These are phyloP conservation scores for Thecamonas trahens DNA, from an alignment of 78 protist genomes.

Conservation along the genomic window DNA sequence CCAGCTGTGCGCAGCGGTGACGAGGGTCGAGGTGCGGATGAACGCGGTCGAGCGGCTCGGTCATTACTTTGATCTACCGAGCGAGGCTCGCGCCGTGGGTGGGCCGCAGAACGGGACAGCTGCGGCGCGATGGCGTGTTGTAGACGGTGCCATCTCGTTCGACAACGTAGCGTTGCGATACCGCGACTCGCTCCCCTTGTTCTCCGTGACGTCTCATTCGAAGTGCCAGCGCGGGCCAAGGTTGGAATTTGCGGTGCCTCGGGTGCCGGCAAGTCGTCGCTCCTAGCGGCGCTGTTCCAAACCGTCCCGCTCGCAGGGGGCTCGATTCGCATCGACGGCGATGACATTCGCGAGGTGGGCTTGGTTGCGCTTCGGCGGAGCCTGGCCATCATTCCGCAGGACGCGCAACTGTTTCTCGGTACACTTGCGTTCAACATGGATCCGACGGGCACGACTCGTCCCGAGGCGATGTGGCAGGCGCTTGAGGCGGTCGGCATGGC, in stretches of 20 bases:
- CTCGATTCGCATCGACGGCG: constrained; percentile 30
- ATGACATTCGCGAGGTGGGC: constrained; percentile 11
- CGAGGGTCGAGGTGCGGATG: constrained; percentile 16
- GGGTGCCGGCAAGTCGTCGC: constrained; percentile 68
- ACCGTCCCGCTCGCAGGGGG: constrained; percentile 28
- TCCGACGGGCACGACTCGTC: not conserved
- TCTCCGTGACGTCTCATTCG: not conserved
- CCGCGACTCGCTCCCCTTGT: constrained; percentile 21
- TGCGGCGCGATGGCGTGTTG: no score
- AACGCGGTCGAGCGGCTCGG: constrained; percentile 9
- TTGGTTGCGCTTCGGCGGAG: constrained; percentile 23
- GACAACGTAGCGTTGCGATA: not conserved
- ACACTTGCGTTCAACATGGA: constrained; percentile 54
- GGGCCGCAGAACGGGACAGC: no score
- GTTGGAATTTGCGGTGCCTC: constrained; percentile 38
- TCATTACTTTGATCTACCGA: constrained; percentile 8
- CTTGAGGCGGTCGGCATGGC: constrained; percentile 10
- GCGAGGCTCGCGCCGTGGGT: no score
- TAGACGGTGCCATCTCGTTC: constrained; percentile 6
- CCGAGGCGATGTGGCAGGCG: constrained; percentile 11
- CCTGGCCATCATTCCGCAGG: constrained; percentile 72
- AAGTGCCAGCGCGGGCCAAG: not conserved
- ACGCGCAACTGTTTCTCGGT: constrained; percentile 55
- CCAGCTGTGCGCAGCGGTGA: no score
- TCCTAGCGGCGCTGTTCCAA: constrained; percentile 52